Evolutionary conservation across 192 early-diverging fungal species (phyloP).

Genomic region (Nowakowskiella sp.): DNA sequence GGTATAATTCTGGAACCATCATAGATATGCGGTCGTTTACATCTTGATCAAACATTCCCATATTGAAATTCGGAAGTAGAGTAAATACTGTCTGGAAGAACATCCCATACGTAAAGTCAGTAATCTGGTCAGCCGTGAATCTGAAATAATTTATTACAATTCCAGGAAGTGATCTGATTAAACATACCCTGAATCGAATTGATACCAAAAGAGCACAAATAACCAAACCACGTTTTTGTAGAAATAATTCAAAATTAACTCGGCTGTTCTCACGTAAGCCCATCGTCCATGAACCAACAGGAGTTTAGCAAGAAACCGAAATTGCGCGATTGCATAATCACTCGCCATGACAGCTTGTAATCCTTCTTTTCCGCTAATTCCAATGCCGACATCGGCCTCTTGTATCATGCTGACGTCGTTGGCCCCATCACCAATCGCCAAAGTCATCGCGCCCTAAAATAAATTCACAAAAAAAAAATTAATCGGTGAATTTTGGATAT

Average conservation of each 20-base stretch:
- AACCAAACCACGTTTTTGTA: constrained; percentile 96
- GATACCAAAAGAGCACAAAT: constrained; percentile 88
- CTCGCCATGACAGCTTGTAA: constrained; percentile 89
- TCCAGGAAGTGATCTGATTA: not conserved
- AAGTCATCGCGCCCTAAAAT: constrained; percentile 75
- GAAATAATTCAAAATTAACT: constrained; percentile 89
- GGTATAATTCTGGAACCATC: constrained; percentile 59
- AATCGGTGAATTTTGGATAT: constrained; percentile 62
- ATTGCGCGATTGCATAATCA: constrained; percentile 89
- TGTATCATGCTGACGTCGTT: constrained; percentile 59
- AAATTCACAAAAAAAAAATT: constrained; percentile 67
- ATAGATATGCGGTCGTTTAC: constrained; percentile 47
- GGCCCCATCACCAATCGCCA: constrained; percentile 53
- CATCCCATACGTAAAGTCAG: constrained; percentile 76
- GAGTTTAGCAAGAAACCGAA: constrained; percentile 78
- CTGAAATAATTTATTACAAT: constrained; percentile 17
- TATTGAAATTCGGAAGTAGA: constrained; percentile 66
- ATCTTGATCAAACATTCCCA: constrained; percentile 63
- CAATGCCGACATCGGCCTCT: constrained; percentile 60
- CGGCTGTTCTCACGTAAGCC: constrained; percentile 80
- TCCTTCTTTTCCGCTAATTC: constrained; percentile 53
- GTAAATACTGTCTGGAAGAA: constrained; percentile 92
- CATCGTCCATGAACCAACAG: constrained; percentile 89
- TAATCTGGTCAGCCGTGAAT: constrained; percentile 40
- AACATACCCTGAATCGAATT: constrained; percentile 75